These are phyloP conservation scores for Venturia asperata DNA, from an alignment of 2,329 filamentous ascomycete species.

Conservation along the genomic window DNA sequence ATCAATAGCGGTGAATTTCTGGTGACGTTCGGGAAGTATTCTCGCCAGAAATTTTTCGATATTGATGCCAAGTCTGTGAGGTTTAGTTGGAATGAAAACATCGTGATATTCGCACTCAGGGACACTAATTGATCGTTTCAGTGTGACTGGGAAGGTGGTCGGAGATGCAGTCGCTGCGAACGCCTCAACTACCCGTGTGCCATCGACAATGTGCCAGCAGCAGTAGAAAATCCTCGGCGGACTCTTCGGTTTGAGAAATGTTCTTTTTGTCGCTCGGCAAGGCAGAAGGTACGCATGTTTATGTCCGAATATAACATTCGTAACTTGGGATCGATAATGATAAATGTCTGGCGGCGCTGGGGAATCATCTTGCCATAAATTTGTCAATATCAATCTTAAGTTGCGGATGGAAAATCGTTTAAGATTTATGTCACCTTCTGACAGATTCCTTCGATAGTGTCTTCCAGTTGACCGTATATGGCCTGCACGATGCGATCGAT, in stretches of 20 bases:
- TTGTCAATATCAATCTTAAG: too few species aligned
- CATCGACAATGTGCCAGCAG: neutral
- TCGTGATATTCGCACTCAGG: too few species aligned
- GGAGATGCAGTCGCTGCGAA: constrained; percentile 4
- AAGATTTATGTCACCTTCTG: too few species aligned
- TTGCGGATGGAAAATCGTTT: too few species aligned
- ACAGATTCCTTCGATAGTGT: neutral
- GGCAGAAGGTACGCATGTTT: constrained; percentile 2
- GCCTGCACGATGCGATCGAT: constrained; percentile 8
- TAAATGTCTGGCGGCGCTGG: too few species aligned
- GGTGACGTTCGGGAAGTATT: too few species aligned
- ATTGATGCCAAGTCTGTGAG: too few species aligned
- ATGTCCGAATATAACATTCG: neutral
- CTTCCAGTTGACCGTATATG: constrained; percentile 13
- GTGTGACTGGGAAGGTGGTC: constrained; percentile 5
- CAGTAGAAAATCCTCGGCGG: neutral
- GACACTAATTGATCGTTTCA: neutral
- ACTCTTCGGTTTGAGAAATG: constrained; percentile 11
- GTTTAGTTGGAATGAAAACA: too few species aligned
- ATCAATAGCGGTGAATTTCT: too few species aligned
- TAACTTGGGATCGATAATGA: too few species aligned
- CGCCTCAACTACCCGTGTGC: constrained; percentile 4
- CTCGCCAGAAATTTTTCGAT: too few species aligned
- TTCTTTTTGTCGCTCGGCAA: constrained; percentile 4
- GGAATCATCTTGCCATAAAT: too few species aligned